Evolutionary conservation across 192 early-diverging fungal species (phyloP).

Genomic region (Haplosporangium gracile): DNA sequence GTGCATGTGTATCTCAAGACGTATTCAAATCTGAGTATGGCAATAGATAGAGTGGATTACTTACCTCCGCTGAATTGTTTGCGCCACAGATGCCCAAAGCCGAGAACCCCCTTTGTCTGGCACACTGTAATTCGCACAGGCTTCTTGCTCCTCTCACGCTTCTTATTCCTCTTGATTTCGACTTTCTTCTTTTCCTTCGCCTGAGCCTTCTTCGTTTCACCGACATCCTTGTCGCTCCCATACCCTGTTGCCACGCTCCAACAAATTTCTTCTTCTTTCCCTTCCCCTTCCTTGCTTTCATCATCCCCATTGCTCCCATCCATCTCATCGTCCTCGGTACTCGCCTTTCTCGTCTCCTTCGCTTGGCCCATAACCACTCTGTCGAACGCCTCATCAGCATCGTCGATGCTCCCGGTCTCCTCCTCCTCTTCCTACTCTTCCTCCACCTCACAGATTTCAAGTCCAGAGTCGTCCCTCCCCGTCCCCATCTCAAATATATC

Average conservation of each 20-base stretch:
- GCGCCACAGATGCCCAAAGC: background rate
- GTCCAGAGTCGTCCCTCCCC: background rate
- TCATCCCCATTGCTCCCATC: background rate
- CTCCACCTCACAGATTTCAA: background rate
- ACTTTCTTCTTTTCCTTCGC: background rate
- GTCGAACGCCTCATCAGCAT: background rate
- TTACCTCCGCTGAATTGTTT: background rate
- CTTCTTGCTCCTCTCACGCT: background rate
- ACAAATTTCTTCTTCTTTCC: background rate
- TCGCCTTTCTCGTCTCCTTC: background rate
- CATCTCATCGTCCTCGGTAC: too few species aligned
- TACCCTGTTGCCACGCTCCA: background rate
- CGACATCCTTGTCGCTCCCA: too few species aligned
- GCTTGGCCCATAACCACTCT: background rate
- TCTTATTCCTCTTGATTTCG: background rate
- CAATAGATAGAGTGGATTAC: background rate
- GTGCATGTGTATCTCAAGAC: too few species aligned
- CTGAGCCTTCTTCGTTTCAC: too few species aligned
- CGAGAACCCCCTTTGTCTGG: background rate
- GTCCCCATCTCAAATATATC: too few species aligned
- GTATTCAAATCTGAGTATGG: too few species aligned
- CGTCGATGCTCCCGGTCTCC: background rate
- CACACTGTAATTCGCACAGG: too few species aligned
- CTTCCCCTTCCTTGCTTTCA: background rate
- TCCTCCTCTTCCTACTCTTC: background rate